A percentile compares a stretch with the other conserved stretches of the same genome.
These are phyloP conservation scores for Petunia hybrid DNA, from an alignment of 305 asterid species.

Conservation along the genomic window DNA sequence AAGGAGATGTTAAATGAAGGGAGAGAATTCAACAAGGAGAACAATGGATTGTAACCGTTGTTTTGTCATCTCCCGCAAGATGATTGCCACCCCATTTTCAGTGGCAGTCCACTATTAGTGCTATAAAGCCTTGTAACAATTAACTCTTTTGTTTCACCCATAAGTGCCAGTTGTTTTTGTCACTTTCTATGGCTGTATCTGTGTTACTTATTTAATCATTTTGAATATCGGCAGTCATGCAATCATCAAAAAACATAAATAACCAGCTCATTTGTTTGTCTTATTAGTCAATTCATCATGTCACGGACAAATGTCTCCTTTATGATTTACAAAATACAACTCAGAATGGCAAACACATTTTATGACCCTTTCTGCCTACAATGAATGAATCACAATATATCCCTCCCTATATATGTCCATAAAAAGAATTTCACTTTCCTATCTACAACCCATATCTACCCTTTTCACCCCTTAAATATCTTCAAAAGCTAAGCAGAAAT, in stretches of 20 bases:
- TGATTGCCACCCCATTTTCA: not conserved
- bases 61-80: not conserved
- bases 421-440: slow-evolving; percentile 55
- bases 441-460: slow-evolving; percentile 54
- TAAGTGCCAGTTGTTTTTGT: not conserved
- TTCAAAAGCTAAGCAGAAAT: slow-evolving; percentile 35
- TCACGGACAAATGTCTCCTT: slow-evolving; percentile 32
- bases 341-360: slow-evolving; percentile 30
- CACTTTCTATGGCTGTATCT: not conserved
- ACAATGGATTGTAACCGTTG: not conserved
- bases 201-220: too few species aligned
- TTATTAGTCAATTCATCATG: slow-evolving; percentile 39
- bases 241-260: slow-evolving; percentile 6
- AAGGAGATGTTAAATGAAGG: too few species aligned
- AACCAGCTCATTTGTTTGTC: slow-evolving; percentile 26
- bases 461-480: slow-evolving; percentile 30
- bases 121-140: not conserved
- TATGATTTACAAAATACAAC: slow-evolving; percentile 32
- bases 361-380: slow-evolving; percentile 46
- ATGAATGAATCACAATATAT: slow-evolving; percentile 57
- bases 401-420: slow-evolving; percentile 50
- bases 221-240: slow-evolving; percentile 6
- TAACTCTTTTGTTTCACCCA: not conserved
- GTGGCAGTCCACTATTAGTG: not conserved
- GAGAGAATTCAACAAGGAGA: not conserved